These are phyloP conservation scores for Colletotrichum tropicicola DNA, from an alignment of 2,329 filamentous ascomycete species.

Conservation along the genomic window DNA sequence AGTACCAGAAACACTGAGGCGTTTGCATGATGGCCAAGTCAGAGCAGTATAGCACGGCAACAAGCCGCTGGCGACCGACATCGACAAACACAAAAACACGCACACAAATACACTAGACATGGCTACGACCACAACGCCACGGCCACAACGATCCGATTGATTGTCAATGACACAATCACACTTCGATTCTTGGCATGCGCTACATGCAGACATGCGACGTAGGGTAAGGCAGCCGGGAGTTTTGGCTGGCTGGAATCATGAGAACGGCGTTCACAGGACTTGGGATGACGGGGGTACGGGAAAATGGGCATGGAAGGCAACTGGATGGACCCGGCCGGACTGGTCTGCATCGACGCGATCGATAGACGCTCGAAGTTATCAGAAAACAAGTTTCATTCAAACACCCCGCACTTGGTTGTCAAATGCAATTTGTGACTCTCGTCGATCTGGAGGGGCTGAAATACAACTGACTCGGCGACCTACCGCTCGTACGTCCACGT, in stretches of 20 bases:
- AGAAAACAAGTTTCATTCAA: not conserved
- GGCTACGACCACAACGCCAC: too few relatives aligned
- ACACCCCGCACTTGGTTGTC: too few relatives aligned
- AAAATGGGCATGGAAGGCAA: not conserved
- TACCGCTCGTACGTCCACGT: slow-evolving; percentile 3
- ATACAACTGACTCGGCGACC: too few relatives aligned
- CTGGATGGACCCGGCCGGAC: not conserved
- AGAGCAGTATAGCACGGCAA: not conserved
- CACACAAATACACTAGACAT: not conserved
- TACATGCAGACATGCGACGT: slow-evolving; percentile 2
- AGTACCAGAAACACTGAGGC: not conserved
- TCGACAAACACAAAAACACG: not conserved
- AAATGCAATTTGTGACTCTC: not conserved
- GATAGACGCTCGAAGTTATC: not conserved
- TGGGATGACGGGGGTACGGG: not conserved
- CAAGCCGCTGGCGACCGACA: not conserved
- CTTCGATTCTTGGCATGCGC: slow-evolving; percentile 19
- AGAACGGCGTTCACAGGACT: slow-evolving; percentile 8
- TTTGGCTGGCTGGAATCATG: not conserved
- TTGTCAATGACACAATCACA: too few relatives aligned
- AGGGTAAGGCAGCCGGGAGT: slow-evolving; percentile 14
- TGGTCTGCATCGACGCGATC: not conserved
- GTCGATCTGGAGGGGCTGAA: too few relatives aligned
- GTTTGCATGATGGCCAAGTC: too few relatives aligned
- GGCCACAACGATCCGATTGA: too few relatives aligned